Evolutionary conservation across 1,284 basidiomycete genomes (phyloP).

Genomic region (Trichosporon inkin): DNA sequence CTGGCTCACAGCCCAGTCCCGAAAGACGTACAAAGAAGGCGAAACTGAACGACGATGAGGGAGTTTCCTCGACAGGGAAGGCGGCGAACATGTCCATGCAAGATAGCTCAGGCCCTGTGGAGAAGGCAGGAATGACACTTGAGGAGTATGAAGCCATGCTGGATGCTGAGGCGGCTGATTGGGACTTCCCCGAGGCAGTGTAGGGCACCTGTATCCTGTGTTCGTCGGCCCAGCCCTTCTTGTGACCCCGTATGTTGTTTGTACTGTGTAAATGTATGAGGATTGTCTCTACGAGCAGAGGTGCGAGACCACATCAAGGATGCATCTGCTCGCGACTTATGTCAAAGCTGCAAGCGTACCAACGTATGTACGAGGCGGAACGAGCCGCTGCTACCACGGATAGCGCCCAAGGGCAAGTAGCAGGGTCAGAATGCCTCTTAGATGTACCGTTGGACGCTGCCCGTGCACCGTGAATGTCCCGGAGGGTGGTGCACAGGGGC

Average conservation of each 20-base stretch:
- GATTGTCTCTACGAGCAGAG: no score
- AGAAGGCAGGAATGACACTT: conserved; percentile 24
- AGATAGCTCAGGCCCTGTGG: neutral
- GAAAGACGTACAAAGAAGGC: neutral
- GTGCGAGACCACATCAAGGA: no score
- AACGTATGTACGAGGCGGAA: conserved; percentile 37
- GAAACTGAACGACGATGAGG: neutral
- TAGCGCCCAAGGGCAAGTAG: conserved; percentile 22
- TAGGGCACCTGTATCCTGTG: neutral
- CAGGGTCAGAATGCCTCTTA: conserved; percentile 40
- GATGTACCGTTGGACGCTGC: conserved; percentile 25
- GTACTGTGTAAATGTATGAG: neutral
- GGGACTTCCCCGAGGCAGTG: conserved; percentile 29
- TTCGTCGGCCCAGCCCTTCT: neutral
- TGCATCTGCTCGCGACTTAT: no score
- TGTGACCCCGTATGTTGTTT: neutral
- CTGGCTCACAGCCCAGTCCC: neutral
- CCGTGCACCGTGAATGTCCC: conserved; percentile 3
- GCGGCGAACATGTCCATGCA: neutral
- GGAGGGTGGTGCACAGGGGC: conserved; percentile 8
- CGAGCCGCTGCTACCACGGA: conserved; percentile 27
- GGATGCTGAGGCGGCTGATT: conserved; percentile 28
- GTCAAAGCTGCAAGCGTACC: no score
- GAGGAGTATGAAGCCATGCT: conserved; percentile 45
- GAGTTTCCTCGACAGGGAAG: conserved; percentile 14